Base-by-base conservation (phyloP, 2,329 filamentous ascomycete genomes). In the Dactylella cylindrospora region DNA sequence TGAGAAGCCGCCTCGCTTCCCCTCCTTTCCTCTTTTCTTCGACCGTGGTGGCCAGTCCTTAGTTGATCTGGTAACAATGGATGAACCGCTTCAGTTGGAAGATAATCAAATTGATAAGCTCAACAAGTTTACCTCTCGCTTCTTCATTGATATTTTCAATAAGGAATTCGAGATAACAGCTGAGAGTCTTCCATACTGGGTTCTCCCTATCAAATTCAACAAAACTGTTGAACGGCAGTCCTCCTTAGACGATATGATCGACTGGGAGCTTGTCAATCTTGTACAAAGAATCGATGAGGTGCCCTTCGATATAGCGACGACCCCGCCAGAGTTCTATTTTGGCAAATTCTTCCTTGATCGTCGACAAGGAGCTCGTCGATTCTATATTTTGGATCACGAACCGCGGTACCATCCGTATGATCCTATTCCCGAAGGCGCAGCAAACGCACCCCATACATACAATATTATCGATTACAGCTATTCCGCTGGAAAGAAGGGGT, bases 91-190 rank as follows among this genome's bases (percentile, higher is more conserved):
- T 0, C 8, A 72, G 0, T 65, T 82, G 0, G 71, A 74, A 0
- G 67, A 74, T 0, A 68, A 74, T 0, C 70, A 76, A 1, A 66
- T 89, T 0, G 72, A 79, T 0, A 71, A 75, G 1, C 71, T 97
- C n/a, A 83, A 82, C 0, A 73, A 72, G 0, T 95, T 93, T 70
- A 95, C 88, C 0, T 74, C 94, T 32, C 78, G 80, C 3, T 73
- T 94, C 0, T 96, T 94, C 71, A 75, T 81, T 12, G 89, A 97
- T 67, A 76, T 96, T 0, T 97, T 95, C 75, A 91, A 90, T 72
- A 98, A 98, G 71, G 77, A 78, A 2, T 98, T 88, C 68, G 82
- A 86, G 41, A 76, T 80, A 0, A 77, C 82, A 12, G 67, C 76
- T 0, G 72, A 77, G 0, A 82, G 84, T 22, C 79, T 95, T 71